Conservation (phyloP, 2,329 filamentous ascomycete genomes). For the Parastagonospora nodorum region DNA sequence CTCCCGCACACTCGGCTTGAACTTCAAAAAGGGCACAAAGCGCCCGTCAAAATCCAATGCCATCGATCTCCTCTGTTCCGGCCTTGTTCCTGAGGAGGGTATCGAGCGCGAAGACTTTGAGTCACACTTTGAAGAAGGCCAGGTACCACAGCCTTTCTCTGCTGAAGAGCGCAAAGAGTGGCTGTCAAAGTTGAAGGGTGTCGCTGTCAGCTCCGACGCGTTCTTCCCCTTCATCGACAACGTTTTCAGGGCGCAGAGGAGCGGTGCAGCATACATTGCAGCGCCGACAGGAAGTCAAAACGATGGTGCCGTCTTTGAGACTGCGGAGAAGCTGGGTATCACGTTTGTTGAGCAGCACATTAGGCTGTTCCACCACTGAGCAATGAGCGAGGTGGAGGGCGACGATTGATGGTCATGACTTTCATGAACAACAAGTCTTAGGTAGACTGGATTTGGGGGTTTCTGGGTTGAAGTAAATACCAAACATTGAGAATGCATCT, state of each 20-base stretch:
- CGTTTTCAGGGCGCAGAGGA: slow-evolving; percentile 86
- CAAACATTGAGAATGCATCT: slow-evolving; percentile 7
- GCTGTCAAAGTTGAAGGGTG: slow-evolving; percentile 79
- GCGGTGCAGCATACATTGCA: slow-evolving; percentile 93
- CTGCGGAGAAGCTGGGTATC: slow-evolving; percentile 88
- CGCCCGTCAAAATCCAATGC: slow-evolving; percentile 97
- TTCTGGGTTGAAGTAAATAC: neutral
- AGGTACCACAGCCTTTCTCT: slow-evolving; percentile 79
- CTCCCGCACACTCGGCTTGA: slow-evolving; percentile 81
- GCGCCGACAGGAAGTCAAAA: slow-evolving; percentile 91
- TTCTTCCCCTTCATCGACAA: slow-evolving; percentile 99
- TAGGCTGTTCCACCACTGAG: slow-evolving; percentile 91
- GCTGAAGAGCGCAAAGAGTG: slow-evolving; percentile 83
- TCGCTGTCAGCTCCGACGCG: slow-evolving; percentile 90
- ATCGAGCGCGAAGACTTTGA: slow-evolving; percentile 87
- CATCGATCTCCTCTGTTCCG: slow-evolving; percentile 92
- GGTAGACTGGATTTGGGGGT: too few relatives aligned
- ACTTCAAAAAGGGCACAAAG: slow-evolving; percentile 98
- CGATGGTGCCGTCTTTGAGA: slow-evolving; percentile 79
- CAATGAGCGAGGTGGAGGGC: neutral
- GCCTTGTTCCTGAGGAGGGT: slow-evolving; percentile 81
- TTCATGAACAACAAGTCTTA: too few relatives aligned
- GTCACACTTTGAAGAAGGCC: slow-evolving; percentile 77
- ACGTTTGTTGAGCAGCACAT: slow-evolving; percentile 95
- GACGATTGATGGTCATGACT: neutral